Evolutionary conservation across 495 filamentous ascomycete genomes (phyloP).

Genomic region (Neurospora sp.): DNA sequence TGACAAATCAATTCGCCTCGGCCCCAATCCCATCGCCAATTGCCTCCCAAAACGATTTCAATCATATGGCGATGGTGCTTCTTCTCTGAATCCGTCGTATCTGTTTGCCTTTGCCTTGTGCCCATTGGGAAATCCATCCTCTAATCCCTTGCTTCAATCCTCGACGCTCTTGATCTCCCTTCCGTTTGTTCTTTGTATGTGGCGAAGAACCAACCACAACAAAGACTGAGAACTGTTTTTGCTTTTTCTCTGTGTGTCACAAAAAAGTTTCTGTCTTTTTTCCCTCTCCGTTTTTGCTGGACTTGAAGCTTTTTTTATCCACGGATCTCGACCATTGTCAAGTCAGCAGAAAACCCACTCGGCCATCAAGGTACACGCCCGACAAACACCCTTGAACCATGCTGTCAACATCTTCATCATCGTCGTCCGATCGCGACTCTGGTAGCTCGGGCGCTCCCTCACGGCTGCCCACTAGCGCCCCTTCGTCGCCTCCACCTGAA

Average conservation of each 20-base stretch:
- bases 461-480: conserved; percentile 27
- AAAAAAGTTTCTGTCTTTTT: neutral
- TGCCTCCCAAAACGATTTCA: neutral
- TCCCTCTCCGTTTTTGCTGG: neutral
- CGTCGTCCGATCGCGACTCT: conserved; percentile 18
- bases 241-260: neutral
- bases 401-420: conserved; percentile 14
- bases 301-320: neutral
- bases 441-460: conserved; percentile 19
- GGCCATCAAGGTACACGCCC: neutral
- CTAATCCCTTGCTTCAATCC: neutral
- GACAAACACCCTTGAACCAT: conserved; percentile 3
- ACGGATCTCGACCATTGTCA: neutral
- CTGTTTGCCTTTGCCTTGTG: neutral
- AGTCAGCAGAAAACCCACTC: neutral
- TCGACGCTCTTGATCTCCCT: neutral
- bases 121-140: neutral
- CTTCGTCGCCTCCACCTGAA: conserved; percentile 32
- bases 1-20: conserved; percentile 2
- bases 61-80: neutral
- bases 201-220: neutral
- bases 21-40: neutral
- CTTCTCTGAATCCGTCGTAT: neutral
- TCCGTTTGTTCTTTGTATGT: neutral
- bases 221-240: neutral